Conservation (phyloP, 2,329 filamentous ascomycete genomes). For the Colletotrichum somersetense region DNA sequence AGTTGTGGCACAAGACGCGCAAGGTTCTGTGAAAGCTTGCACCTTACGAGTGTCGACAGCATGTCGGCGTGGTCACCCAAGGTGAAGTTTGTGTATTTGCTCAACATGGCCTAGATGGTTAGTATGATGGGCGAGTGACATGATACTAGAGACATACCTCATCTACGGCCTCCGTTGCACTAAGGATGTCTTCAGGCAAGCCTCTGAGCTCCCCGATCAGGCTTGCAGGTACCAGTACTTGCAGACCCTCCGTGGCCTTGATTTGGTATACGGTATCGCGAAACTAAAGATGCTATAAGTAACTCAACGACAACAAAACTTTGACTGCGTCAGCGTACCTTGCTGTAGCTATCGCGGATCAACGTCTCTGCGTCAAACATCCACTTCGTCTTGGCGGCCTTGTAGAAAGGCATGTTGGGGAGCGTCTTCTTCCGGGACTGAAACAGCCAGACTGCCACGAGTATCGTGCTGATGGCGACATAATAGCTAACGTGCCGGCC, state of each 20-base stretch:
- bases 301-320: no score
- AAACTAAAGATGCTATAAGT: constrained; percentile 52
- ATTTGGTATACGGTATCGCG: constrained; percentile 64
- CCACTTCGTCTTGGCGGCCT: constrained; percentile 63
- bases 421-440: constrained; percentile 49
- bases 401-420: constrained; percentile 60
- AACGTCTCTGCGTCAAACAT: constrained; percentile 63
- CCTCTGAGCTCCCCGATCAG: constrained; percentile 61
- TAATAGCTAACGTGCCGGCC: constrained; percentile 56
- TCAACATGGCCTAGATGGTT: constrained; percentile 59
- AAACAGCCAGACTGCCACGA: constrained; percentile 57
- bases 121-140: neutral
- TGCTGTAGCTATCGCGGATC: constrained; percentile 62
- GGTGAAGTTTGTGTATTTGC: constrained; percentile 64
- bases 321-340: constrained; percentile 50
- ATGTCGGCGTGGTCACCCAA: constrained; percentile 61
- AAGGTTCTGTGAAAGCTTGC: constrained; percentile 62
- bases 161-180: constrained; percentile 61
- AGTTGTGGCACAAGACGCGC: constrained; percentile 60
- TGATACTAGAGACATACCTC: constrained; percentile 52
- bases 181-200: constrained; percentile 62
- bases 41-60: constrained; percentile 59
- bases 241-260: constrained; percentile 63
- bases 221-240: constrained; percentile 61
- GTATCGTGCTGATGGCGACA: constrained; percentile 52